These are phyloP conservation scores for Penicillium sp. DNA, from an alignment of 2,329 filamentous ascomycete genomes.

Conservation along the genomic window DNA sequence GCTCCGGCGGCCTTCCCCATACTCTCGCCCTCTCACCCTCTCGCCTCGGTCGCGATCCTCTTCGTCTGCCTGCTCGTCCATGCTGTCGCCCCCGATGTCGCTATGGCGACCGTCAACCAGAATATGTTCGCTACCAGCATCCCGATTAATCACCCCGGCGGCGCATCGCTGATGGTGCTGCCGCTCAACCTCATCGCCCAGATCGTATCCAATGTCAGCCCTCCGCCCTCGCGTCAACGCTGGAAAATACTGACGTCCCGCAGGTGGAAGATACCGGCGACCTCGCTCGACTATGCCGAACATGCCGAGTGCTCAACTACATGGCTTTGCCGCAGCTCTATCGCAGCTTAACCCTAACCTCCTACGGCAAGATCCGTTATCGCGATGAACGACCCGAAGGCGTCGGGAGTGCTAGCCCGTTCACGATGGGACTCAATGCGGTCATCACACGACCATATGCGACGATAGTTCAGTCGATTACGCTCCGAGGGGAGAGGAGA, in stretches of 20 bases:
- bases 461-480: conserved; percentile 52
- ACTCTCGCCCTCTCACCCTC: conserved; percentile 4
- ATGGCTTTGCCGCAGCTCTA: conserved; percentile 63
- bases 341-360: conserved; percentile 54
- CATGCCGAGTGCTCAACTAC: conserved; percentile 61
- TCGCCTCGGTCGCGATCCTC: too few species aligned
- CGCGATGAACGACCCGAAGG: conserved; percentile 58
- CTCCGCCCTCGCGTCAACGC: not conserved
- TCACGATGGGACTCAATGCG: conserved; percentile 61
- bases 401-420: conserved; percentile 61
- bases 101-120: conserved; percentile 43
- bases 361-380: conserved; percentile 59
- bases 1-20: conserved; percentile 20
- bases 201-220: conserved; percentile 54
- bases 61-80: conserved; percentile 16
- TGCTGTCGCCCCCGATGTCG: conserved; percentile 33
- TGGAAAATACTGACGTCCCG: conserved; percentile 14
- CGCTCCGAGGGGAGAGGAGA: conserved; percentile 56
- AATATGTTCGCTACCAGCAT: conserved; percentile 44
- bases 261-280: conserved; percentile 59
- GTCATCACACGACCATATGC: conserved; percentile 57
- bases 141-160: conserved; percentile 28
- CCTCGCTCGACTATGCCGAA: conserved; percentile 58
- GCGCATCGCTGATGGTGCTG: conserved; percentile 41
- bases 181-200: conserved; percentile 59